A percentile compares a stretch with the other conserved stretches of the same genome.
phyloP scores from a whole-genome alignment of 345 rosid species.

The Hypericum perforatum region DNA sequence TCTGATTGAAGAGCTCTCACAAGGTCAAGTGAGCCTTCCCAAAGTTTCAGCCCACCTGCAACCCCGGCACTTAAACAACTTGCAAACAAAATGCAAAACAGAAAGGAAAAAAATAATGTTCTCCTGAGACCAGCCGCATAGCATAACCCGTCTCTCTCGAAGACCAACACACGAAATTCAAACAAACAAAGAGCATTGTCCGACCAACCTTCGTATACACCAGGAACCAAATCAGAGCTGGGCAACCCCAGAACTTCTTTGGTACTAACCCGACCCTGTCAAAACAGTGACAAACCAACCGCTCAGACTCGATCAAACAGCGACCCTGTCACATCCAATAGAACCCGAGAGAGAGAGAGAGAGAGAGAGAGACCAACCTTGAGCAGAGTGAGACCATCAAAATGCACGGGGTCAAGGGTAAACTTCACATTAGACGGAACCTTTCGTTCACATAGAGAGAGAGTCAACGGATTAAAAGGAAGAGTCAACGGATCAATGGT shows the following conservation, averaged over 20 bases:
- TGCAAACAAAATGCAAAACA: not conserved
- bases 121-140: no score
- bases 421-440: conserved; percentile 40
- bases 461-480: no score
- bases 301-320: not conserved
- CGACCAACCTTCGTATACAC: conserved; percentile 74
- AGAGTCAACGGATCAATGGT: no score
- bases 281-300: not conserved
- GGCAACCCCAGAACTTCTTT: conserved; percentile 77
- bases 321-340: not conserved
- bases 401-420: conserved; percentile 35
- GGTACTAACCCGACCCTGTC: conserved; percentile 77
- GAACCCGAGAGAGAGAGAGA: not conserved
- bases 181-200: not conserved
- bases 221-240: conserved; percentile 85
- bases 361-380: conserved; percentile 34
- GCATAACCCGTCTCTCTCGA: no score
- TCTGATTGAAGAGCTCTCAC: conserved; percentile 62
- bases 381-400: conserved; percentile 52
- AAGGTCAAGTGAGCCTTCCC: conserved; percentile 97
- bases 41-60: conserved; percentile 86
- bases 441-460: conserved; percentile 14
- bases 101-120: not conserved
- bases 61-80: not conserved
- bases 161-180: no score